phyloP scores from a whole-genome alignment of 2,329 filamentous ascomycete species.

The Harringtonia aguacate region DNA sequence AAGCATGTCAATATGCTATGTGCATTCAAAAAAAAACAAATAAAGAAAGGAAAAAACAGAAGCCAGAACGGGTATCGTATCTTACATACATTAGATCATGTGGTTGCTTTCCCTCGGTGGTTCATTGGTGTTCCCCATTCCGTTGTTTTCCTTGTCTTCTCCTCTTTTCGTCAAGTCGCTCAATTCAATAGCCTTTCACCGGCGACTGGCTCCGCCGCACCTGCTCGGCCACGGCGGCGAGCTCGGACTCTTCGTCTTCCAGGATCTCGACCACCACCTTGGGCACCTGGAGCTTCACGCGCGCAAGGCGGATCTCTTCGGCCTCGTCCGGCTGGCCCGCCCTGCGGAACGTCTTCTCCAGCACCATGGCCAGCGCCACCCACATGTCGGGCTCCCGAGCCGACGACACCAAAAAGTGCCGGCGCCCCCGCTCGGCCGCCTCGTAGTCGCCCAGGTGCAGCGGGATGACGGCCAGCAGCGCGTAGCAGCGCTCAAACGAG shows the following conservation, averaged over 20 bases:
- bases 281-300: not conserved
- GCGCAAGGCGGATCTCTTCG: slow-evolving; percentile 26
- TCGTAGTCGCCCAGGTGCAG: not conserved
- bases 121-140: no score
- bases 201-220: no score
- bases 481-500: not conserved
- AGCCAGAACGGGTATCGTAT: no score
- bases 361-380: not conserved
- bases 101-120: no score
- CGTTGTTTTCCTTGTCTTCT: no score
- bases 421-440: not conserved
- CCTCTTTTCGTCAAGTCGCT: no score
- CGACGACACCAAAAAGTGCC: not conserved
- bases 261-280: not conserved
- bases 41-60: no score
- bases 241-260: not conserved
- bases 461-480: not conserved
- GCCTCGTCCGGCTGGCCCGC: slow-evolving; percentile 30
- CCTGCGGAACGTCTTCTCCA: not conserved
- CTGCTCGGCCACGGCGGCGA: no score
- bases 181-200: no score
- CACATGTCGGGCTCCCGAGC: not conserved
- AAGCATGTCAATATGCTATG: no score
- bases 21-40: no score
- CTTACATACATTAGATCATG: no score